phyloP scores from a whole-genome alignment of 352 stramenopile genomes.

The Pythium insidiosum region DNA sequence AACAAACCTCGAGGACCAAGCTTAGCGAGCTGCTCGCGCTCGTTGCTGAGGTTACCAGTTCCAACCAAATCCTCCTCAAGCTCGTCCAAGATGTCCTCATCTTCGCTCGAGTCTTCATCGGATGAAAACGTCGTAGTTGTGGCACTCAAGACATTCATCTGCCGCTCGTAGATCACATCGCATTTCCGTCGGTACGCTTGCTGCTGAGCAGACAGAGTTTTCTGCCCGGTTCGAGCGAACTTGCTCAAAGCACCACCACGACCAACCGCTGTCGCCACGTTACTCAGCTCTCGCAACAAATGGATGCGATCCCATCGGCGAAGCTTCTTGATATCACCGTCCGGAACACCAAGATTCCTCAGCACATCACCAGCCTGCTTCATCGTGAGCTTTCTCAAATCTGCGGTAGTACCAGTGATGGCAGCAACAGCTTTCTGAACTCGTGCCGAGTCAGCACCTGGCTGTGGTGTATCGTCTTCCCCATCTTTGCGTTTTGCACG shows the following conservation, averaged over 20 bases:
- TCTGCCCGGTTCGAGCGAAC: conserved; percentile 69
- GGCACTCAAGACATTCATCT: conserved; percentile 74
- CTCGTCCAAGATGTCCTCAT: conserved; percentile 59
- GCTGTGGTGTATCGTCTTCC: conserved; percentile 40
- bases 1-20: conserved; percentile 71
- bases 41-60: conserved; percentile 57
- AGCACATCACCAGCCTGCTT: conserved; percentile 77
- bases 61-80: conserved; percentile 72
- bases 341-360: conserved; percentile 65
- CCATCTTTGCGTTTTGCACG: conserved; percentile 79
- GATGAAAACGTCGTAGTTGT: conserved; percentile 56
- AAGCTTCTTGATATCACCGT: conserved; percentile 79
- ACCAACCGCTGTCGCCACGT: conserved; percentile 55
- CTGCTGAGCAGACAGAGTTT: conserved; percentile 74
- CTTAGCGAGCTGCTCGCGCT: conserved; percentile 44
- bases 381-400: conserved; percentile 85
- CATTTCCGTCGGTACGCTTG: conserved; percentile 83
- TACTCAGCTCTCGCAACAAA: conserved; percentile 76
- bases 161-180: conserved; percentile 76
- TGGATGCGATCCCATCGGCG: conserved; percentile 78
- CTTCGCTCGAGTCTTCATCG: conserved; percentile 65
- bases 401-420: conserved; percentile 74
- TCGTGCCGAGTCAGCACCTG: conserved; percentile 39
- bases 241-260: conserved; percentile 69
- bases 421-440: conserved; percentile 74